These are phyloP conservation scores for Blastobotrys terrestris DNA, from an alignment of 805 yeast species.

Conservation along the genomic window DNA sequence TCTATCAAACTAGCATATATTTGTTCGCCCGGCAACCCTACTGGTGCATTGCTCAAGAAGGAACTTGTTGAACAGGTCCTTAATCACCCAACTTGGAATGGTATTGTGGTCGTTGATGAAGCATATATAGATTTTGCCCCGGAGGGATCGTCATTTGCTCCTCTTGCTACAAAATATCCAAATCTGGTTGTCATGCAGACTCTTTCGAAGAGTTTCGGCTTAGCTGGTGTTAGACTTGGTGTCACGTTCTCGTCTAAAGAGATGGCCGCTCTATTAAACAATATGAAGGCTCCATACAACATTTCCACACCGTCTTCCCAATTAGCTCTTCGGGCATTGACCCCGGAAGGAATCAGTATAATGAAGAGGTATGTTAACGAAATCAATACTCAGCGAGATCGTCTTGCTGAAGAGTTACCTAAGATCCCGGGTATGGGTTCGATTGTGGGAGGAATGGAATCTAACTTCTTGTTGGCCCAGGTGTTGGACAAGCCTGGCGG, in stretches of 20 bases:
- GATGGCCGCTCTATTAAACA: constrained; percentile 64
- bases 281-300: constrained; percentile 95
- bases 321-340: constrained; percentile 69
- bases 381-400: constrained; percentile 50
- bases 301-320: constrained; percentile 75
- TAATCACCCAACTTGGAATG: constrained; percentile 51
- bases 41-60: constrained; percentile 58
- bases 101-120: constrained; percentile 83
- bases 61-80: constrained; percentile 45
- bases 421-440: constrained; percentile 59
- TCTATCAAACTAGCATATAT: constrained; percentile 69
- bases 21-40: constrained; percentile 97
- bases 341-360: constrained; percentile 44
- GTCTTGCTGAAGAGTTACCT: constrained; percentile 49
- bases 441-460: constrained; percentile 77
- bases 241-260: constrained; percentile 59
- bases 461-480: constrained; percentile 78
- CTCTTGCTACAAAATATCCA: constrained; percentile 74
- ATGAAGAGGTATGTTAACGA: constrained; percentile 52
- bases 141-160: constrained; percentile 61
- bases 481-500: constrained; percentile 54
- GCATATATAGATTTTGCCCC: constrained; percentile 88
- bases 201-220: constrained; percentile 88
- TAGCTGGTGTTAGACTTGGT: constrained; percentile 92
- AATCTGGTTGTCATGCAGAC: constrained; percentile 88